These are phyloP conservation scores for Tubosaeta sp. DNA, from an alignment of 768 basidiomycete species.

Conservation along the genomic window DNA sequence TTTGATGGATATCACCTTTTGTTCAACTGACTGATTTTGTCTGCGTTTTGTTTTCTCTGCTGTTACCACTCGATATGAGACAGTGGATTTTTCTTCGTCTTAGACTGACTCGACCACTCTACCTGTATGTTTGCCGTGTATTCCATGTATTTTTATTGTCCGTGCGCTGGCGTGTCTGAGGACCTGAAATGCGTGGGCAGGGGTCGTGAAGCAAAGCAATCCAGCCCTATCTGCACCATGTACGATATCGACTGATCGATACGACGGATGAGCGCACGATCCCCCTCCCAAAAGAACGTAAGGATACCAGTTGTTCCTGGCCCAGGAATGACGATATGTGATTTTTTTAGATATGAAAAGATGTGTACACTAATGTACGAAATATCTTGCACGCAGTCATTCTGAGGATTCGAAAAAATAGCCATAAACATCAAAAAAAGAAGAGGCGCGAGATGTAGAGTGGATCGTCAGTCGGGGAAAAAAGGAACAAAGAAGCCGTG, in stretches of 20 bases:
- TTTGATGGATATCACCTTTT: slow-evolving; percentile 11
- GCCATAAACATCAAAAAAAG: not conserved
- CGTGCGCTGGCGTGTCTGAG: no score
- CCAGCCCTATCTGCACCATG: no score
- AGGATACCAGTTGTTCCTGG: not conserved
- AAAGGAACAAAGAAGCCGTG: not conserved
- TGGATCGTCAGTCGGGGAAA: not conserved
- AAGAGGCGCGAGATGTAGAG: not conserved
- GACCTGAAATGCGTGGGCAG: not conserved
- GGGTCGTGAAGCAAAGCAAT: not conserved
- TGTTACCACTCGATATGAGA: not conserved
- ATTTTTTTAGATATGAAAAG: not conserved
- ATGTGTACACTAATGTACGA: not conserved
- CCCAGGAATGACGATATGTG: not conserved
- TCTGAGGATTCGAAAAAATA: not conserved
- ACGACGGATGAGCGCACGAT: not conserved
- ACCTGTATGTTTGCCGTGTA: not conserved
- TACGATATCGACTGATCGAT: no score
- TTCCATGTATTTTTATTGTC: slow-evolving; percentile 6
- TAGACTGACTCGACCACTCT: not conserved
- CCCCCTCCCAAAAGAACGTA: not conserved
- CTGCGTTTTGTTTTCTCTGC: not conserved
- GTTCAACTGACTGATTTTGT: not conserved
- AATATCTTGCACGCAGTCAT: not conserved
- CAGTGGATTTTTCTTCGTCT: not conserved